phyloP scores from a whole-genome alignment of 345 rosid species.

The Clarkia xantiana region DNA sequence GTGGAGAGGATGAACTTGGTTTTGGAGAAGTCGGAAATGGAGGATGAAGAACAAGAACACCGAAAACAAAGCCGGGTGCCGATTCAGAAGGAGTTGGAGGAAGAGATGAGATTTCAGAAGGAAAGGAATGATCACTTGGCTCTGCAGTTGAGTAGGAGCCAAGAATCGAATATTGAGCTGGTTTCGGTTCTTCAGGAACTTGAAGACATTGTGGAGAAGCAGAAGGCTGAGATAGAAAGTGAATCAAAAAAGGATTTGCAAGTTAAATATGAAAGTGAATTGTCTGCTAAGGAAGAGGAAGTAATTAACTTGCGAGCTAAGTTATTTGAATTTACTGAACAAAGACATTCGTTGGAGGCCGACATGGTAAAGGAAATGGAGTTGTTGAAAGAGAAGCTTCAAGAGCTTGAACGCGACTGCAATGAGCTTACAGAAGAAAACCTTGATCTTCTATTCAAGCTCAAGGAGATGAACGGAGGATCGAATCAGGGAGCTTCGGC shows the following conservation, averaged over 20 bases:
- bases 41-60: conserved; percentile 17
- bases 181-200: conserved; percentile 45
- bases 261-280: conserved; percentile 13
- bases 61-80: conserved; percentile 8
- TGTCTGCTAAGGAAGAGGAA: conserved; percentile 25
- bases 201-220: conserved; percentile 37
- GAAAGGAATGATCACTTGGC: conserved; percentile 27
- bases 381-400: conserved; percentile 25
- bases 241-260: conserved; percentile 28
- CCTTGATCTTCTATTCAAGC: conserved; percentile 29
- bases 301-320: conserved; percentile 19
- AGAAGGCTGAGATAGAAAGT: conserved; percentile 28
- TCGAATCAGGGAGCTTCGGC: conserved; percentile 9
- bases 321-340: conserved; percentile 11
- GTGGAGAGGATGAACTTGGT: conserved; percentile 24
- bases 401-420: conserved; percentile 44
- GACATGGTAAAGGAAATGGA: conserved; percentile 23
- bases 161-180: conserved; percentile 46
- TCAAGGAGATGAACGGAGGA: conserved; percentile 20
- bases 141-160: conserved; percentile 44
- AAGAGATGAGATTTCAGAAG: conserved; percentile 31
- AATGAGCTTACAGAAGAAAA: conserved; percentile 57
- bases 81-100: conserved; percentile 28
- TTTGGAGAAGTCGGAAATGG: conserved; percentile 13
- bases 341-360: conserved; percentile 6